Evolutionary conservation across 148 eudicot species (phyloP).

Genomic region (Arctostaphylos glauca): DNA sequence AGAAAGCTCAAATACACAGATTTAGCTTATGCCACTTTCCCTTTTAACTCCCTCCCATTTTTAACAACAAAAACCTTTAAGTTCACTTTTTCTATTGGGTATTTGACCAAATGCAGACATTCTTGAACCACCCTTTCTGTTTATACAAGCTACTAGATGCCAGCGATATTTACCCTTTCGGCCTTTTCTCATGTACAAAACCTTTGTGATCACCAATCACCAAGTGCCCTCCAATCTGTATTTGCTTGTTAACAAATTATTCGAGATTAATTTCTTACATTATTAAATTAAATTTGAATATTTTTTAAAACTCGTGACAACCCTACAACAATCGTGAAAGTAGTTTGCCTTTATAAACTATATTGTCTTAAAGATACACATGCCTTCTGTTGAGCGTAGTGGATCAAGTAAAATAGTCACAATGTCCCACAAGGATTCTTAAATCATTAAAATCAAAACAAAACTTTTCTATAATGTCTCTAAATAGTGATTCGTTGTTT

Average conservation of each 20-base stretch:
- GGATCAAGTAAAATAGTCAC: not conserved
- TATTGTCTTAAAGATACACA: not conserved
- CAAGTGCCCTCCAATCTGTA: not conserved
- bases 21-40: not conserved
- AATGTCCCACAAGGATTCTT: not conserved
- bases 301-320: not conserved
- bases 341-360: no score
- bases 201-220: not conserved
- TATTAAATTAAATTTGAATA: no score
- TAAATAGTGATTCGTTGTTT: not conserved
- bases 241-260: no score
- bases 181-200: not conserved
- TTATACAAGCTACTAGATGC: not conserved
- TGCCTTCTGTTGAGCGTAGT: not conserved
- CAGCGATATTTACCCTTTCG: not conserved
- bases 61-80: not conserved
- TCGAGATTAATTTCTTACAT: no score
- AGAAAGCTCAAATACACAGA: no score
- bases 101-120: no score
- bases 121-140: not conserved
- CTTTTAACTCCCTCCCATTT: not conserved
- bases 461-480: not conserved
- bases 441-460: not conserved
- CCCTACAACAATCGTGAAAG: no score
- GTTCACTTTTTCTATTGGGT: no score